A percentile compares a stretch with the other conserved stretches of the same genome.
Evolutionary conservation across 2,329 filamentous ascomycete species (phyloP).

Genomic region (Graphiopsis chlorocephala): DNA sequence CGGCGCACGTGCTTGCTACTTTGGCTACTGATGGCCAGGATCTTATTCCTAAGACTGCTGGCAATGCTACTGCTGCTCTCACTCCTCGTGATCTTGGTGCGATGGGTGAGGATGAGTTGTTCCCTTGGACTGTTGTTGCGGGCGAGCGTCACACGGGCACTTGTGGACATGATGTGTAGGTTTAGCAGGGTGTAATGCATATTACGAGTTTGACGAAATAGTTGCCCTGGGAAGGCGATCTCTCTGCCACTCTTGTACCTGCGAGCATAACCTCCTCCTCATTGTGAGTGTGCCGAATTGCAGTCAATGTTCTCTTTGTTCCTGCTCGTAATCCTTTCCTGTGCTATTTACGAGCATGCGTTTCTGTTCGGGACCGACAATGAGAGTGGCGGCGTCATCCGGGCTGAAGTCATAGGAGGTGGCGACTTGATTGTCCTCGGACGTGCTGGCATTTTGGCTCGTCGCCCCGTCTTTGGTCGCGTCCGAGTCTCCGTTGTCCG

Average conservation of each 20-base stretch:
- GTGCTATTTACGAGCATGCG: not conserved
- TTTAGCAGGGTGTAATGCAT: not conserved
- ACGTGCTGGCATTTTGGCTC: too few relatives aligned
- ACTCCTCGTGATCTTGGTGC: not conserved
- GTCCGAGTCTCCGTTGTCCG: too few relatives aligned
- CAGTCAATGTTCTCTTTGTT: too few relatives aligned
- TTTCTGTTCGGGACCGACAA: not conserved
- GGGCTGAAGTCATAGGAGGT: too few relatives aligned
- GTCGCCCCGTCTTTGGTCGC: too few relatives aligned
- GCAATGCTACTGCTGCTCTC: constrained; percentile 35
- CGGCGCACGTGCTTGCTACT: constrained; percentile 16
- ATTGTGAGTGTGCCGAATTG: too few relatives aligned
- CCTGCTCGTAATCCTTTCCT: too few relatives aligned
- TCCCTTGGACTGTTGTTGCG: constrained; percentile 17
- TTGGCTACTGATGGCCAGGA: constrained; percentile 27
- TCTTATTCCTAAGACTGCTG: constrained; percentile 39
- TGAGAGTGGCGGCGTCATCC: not conserved
- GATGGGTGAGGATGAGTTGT: constrained; percentile 13
- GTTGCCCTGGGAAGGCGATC: too few relatives aligned
- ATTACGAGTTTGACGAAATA: too few relatives aligned
- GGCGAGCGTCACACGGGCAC: constrained; percentile 15
- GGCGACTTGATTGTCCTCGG: not conserved
- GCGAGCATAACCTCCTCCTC: too few relatives aligned
- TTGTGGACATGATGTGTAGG: constrained; percentile 16
- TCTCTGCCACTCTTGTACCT: too few relatives aligned